Evolutionary conservation across 495 filamentous ascomycete species (phyloP).

Genomic region (Paragyromitra xinjiangensis): DNA sequence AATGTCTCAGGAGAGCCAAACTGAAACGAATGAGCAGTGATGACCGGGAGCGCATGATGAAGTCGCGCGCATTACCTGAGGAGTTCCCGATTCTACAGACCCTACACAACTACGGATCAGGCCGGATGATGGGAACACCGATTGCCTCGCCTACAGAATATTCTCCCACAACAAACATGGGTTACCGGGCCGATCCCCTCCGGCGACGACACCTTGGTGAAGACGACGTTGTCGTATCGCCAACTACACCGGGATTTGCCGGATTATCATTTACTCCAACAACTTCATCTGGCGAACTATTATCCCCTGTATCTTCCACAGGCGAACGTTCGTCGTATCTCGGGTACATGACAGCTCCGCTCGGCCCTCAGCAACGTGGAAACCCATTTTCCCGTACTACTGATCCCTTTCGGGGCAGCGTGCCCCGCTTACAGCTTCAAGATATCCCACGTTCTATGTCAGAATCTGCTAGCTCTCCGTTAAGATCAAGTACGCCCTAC

Average conservation of each 20-base stretch:
- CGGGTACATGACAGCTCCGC: conserved; percentile 56
- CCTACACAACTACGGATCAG: conserved; percentile 76
- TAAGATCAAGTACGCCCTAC: conserved; percentile 70
- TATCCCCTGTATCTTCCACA: conserved; percentile 57
- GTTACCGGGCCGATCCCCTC: conserved; percentile 54
- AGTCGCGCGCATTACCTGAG: conserved; percentile 88
- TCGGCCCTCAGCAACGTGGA: conserved; percentile 55
- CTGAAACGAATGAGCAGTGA: conserved; percentile 92
- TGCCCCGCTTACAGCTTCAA: conserved; percentile 69
- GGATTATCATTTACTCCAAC: conserved; percentile 62
- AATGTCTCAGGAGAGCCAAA: conserved; percentile 78
- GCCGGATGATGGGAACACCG: conserved; percentile 58
- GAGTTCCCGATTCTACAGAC: conserved; percentile 93
- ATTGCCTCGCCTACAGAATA: conserved; percentile 58
- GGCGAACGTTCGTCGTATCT: conserved; percentile 60
- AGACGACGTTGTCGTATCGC: conserved; percentile 56
- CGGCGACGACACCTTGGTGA: conserved; percentile 55
- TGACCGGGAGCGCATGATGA: conserved; percentile 92
- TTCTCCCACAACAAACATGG: conserved; percentile 53
- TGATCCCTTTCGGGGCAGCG: conserved; percentile 66
- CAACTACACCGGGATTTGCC: conserved; percentile 65
- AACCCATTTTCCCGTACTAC: conserved; percentile 63
- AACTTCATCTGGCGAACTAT: conserved; percentile 55
- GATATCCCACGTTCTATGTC: conserved; percentile 69
- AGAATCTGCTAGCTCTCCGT: conserved; percentile 68